phyloP scores from a whole-genome alignment of 2,329 filamentous ascomycete species.

The Diaporthe amygdali region DNA sequence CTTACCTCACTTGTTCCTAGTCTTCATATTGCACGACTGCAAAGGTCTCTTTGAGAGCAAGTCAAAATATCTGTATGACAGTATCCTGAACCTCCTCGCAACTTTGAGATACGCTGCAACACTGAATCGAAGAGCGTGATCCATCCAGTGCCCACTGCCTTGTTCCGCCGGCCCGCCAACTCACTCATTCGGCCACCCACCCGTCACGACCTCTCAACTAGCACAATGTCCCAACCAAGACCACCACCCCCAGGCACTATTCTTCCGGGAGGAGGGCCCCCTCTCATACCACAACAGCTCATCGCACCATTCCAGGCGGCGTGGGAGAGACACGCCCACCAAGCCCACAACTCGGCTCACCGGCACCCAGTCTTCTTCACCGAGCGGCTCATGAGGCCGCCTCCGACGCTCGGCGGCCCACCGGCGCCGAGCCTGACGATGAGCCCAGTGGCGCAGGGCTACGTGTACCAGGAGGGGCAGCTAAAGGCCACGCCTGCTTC shows the following conservation, averaged over 20 bases:
- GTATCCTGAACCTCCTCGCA: neutral
- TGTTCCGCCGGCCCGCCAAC: no score
- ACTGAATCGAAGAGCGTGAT: neutral
- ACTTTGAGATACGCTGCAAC: no score
- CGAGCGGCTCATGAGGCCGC: constrained; percentile 61
- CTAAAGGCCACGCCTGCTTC: constrained; percentile 32
- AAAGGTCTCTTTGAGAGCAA: neutral
- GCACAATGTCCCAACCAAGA: constrained; percentile 18
- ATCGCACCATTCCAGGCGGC: constrained; percentile 30
- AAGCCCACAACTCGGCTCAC: constrained; percentile 59
- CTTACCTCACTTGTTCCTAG: neutral
- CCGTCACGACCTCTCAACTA: neutral
- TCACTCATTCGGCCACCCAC: neutral
- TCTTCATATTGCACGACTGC: neutral
- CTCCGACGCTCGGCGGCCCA: constrained; percentile 40
- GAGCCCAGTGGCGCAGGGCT: constrained; percentile 64
- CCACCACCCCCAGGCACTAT: neutral
- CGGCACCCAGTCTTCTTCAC: constrained; percentile 82
- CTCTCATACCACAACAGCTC: constrained; percentile 34
- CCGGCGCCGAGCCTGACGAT: constrained; percentile 19
- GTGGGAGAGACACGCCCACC: constrained; percentile 32
- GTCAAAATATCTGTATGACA: neutral
- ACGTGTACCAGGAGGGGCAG: constrained; percentile 58
- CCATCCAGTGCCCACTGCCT: neutral
- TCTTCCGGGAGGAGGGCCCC: neutral